phyloP scores from a whole-genome alignment of 768 basidiomycete species.

The Lactarius sanguifluus region DNA sequence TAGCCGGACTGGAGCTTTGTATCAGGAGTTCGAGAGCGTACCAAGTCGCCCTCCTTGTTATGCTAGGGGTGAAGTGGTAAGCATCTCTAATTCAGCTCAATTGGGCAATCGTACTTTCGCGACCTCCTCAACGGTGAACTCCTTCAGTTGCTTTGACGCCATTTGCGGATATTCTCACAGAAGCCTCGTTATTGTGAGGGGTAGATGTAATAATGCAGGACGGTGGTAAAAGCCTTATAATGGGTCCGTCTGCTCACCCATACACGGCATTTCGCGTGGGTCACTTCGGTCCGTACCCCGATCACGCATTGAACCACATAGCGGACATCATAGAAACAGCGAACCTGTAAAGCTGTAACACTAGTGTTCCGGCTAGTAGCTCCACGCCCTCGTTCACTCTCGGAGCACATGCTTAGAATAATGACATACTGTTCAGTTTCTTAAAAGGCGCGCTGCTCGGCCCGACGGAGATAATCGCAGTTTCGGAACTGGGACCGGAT shows the following conservation, averaged over 20 bases:
- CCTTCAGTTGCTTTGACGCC: conserved; percentile 31
- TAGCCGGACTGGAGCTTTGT: background rate
- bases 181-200: background rate
- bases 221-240: conserved; percentile 1
- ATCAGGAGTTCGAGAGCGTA: conserved; percentile 37
- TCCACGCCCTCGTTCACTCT: too few species aligned
- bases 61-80: conserved; percentile 53
- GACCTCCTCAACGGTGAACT: conserved; percentile 61
- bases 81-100: background rate
- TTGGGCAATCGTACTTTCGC: conserved; percentile 49
- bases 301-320: too few species aligned
- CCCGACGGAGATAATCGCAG: background rate
- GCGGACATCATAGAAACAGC: too few species aligned
- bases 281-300: background rate
- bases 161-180: conserved; percentile 3
- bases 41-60: conserved; percentile 81
- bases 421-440: too few species aligned
- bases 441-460: too few species aligned
- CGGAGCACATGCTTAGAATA: too few species aligned
- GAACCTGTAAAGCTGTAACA: too few species aligned
- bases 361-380: too few species aligned
- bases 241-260: background rate
- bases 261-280: background rate
- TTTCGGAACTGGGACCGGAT: background rate
- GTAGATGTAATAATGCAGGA: background rate